phyloP scores from a whole-genome alignment of 179 eudicot genomes.

The Spinacia oleracea region DNA sequence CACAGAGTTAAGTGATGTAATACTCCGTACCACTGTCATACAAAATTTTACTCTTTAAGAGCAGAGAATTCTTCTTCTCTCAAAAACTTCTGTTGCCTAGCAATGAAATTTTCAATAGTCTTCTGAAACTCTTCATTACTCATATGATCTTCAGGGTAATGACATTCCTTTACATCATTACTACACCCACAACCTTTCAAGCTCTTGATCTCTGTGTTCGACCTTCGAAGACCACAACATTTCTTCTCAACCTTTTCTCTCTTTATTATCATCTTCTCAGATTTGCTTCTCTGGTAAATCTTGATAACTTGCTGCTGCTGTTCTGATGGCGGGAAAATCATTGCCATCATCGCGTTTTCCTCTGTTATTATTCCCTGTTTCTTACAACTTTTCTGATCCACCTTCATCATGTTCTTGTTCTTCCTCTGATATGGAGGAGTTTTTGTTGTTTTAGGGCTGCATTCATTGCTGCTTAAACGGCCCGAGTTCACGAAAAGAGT shows the following conservation, averaged over 20 bases:
- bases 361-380: conserved; percentile 24
- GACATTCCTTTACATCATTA: conserved; percentile 16
- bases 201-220: conserved; percentile 47
- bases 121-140: conserved; percentile 76
- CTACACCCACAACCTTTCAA: conserved; percentile 20
- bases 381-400: not conserved
- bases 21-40: not conserved
- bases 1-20: no score
- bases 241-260: conserved; percentile 22
- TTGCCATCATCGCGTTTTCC: conserved; percentile 24
- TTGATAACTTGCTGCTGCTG: conserved; percentile 29
- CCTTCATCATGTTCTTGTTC: conserved; percentile 9
- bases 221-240: conserved; percentile 43
- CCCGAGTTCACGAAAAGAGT: conserved; percentile 57
- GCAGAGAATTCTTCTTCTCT: conserved; percentile 56
- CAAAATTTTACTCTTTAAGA: conserved; percentile 7
- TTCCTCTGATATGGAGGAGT: conserved; percentile 8
- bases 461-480: conserved; percentile 11
- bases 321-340: conserved; percentile 25
- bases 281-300: conserved; percentile 53
- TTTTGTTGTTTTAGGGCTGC: conserved; percentile 7
- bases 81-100: conserved; percentile 72
- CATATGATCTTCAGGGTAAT: conserved; percentile 66
- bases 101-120: conserved; percentile 79
- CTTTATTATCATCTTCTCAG: conserved; percentile 50